Evolutionary conservation across 805 yeast species (phyloP), one percentile per base, ranked within the genome.

Genomic region (Priceomyces castillae): DNA sequence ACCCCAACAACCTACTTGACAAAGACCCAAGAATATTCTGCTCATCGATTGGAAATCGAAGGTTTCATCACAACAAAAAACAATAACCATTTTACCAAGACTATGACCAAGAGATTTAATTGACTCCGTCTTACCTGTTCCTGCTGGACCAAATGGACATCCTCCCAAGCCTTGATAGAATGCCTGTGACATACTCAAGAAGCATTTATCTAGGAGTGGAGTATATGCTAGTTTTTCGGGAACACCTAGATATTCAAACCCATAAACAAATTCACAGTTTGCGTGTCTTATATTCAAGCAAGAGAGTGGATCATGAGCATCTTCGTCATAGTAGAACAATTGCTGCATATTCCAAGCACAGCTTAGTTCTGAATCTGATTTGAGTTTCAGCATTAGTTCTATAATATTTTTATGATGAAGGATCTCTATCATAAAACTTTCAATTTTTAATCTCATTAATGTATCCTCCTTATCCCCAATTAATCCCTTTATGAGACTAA

Each of bases 71-170:
- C 98, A 92, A 57, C 89, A 84, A 61, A 92, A 90, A 0, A 92
- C 96, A 9, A 86, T 60, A 0, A 89, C 96, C 77, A 81, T 78
- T 45, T 80, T 74, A 6, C 98, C 98, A 6, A 92, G 65, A 30
- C 79, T 80, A 34, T 80, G 80, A 1, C 94, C 97, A 23, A 90
- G 67, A 0, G 95, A 86, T 58, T 92, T 92, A 19, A 92, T 75
- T 0, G 95, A 76, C 58, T 92, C 98, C 0, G 98, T 92, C 58
- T 92, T 92, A 50, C 98, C 98, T 0, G 98, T 92, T 34, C 98
- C 98, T 2, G 98, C 97, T 1, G 98, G 97, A 0, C 98, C 98
- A 61, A 85, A 81, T 0, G 95, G 84, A 1, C 95, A 84, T 0
- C 96, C 95, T n/a, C 98, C 98, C 7, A 81, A 67, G 28, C 75